phyloP scores from a whole-genome alignment of 768 basidiomycete genomes.

The Clitopilus hobsonii region DNA sequence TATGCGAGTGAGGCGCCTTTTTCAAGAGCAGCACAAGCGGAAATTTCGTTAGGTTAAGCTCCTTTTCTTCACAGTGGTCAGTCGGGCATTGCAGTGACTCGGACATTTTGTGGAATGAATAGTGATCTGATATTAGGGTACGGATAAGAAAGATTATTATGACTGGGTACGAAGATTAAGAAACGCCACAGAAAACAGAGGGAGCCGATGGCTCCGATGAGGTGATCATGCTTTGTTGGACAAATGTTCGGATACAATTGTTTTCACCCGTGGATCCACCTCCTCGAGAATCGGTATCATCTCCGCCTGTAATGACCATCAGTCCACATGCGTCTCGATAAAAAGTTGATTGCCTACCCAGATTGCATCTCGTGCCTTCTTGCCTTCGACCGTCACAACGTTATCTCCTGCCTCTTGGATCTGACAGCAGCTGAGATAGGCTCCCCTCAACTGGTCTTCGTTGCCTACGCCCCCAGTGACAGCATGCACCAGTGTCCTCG shows the following conservation, averaged over 20 bases:
- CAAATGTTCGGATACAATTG: conserved; percentile 5
- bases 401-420: background rate
- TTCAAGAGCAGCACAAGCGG: too few relatives aligned
- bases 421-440: background rate
- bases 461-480: conserved; percentile 26
- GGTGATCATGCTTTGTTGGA: background rate
- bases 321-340: too few relatives aligned
- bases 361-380: background rate
- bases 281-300: conserved; percentile 9
- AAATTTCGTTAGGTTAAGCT: too few relatives aligned
- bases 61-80: too few relatives aligned
- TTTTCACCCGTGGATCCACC: conserved; percentile 8
- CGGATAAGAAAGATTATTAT: too few relatives aligned
- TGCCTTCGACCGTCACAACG: conserved; percentile 2
- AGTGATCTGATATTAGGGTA: too few relatives aligned
- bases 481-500: conserved; percentile 29
- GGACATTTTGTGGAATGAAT: too few relatives aligned
- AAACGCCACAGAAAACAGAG: too few relatives aligned
- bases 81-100: too few relatives aligned
- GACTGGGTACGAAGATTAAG: too few relatives aligned
- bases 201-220: too few relatives aligned
- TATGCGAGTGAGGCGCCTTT: too few relatives aligned
- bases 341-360: background rate
- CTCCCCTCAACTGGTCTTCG: conserved; percentile 8
- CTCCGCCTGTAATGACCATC: conserved; percentile 11